Base-by-base conservation (phyloP, 129 eudicot species). In the Dittrichia graveolens region DNA sequence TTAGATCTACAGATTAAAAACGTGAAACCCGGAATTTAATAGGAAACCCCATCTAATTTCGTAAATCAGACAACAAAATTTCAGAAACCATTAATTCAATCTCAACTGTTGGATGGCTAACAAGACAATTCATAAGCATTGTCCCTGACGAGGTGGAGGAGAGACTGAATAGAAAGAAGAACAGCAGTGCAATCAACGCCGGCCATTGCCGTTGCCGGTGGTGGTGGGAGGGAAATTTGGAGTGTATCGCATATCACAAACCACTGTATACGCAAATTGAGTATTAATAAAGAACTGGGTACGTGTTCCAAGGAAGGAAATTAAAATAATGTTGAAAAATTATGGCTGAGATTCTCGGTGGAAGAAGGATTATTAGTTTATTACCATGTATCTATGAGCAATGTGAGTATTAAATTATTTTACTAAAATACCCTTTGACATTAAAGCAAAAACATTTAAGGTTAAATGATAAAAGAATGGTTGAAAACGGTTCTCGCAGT, bases 81-180 rank as follows among this genome's bases (percentile, higher is more conserved):
- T n/a, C n/a, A n/a, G n/a, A n/a, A n/a, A n/a, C n/a, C n/a, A n/a
- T n/a, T n/a, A n/a, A n/a, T n/a, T n/a, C n/a, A n/a, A n/a, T n/a
- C n/a, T n/a, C n/a, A n/a, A n/a, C n/a, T n/a, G n/a, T n/a, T n/a
- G n/a, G n/a, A n/a, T n/a, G n/a, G n/a, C n/a, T n/a, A n/a, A n/a
- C n/a, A n/a, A n/a, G n/a, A n/a, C n/a, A n/a, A n/a, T n/a, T n/a
- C n/a, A n/a, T n/a, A n/a, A 6, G 50, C 73, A 6, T 90, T 76
- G 48, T 95, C 97, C 44, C 75, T 77, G 10, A 95, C 86, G 3
- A 90, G 82, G 38, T 77, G 88, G 83, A 86, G 86, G 72, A 90
- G 82, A 0, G 82, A 65, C n/a, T 69, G 75, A 12, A 74, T 24
- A 38, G 75, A 47, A 14, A 79, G 69, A 5, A 65, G 54, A 65